These are phyloP conservation scores for Rhodotorula diobovata DNA, from an alignment of 768 basidiomycete species.

Conservation along the genomic window DNA sequence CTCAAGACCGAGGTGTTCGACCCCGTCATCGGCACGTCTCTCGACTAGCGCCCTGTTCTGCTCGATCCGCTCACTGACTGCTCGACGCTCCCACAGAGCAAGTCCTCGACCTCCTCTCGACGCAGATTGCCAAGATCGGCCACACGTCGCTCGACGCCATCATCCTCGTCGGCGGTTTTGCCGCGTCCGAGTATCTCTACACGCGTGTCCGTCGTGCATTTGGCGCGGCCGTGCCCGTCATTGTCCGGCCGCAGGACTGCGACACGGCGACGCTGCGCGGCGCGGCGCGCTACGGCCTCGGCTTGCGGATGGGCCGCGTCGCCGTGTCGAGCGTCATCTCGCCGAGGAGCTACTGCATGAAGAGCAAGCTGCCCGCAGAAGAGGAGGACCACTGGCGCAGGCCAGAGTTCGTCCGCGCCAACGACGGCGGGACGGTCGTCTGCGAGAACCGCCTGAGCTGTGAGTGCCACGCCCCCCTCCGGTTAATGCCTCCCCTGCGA, in stretches of 20 bases:
- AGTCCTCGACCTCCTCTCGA: constrained; percentile 73
- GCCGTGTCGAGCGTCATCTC: constrained; percentile 20
- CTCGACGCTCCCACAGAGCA: constrained; percentile 43
- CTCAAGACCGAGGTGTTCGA: constrained; percentile 80
- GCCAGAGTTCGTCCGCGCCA: constrained; percentile 51
- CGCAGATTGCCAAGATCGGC: constrained; percentile 55
- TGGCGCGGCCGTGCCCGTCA: constrained; percentile 60
- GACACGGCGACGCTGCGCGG: constrained; percentile 75
- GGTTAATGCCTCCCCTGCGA: constrained; percentile 41
- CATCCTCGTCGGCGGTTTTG: constrained; percentile 85
- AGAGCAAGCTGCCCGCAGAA: constrained; percentile 77
- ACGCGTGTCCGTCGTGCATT: constrained; percentile 62
- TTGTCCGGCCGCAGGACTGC: constrained; percentile 76
- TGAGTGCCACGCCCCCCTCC: constrained; percentile 53
- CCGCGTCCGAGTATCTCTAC: constrained; percentile 75
- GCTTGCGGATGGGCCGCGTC: constrained; percentile 49
- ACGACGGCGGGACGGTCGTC: constrained; percentile 68
- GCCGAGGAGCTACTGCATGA: constrained; percentile 29
- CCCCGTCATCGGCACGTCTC: constrained; percentile 65
- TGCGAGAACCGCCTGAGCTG: constrained; percentile 70
- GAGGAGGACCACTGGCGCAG: constrained; percentile 73
- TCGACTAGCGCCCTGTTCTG: not conserved
- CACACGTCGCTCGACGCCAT: constrained; percentile 67
- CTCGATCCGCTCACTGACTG: not conserved
- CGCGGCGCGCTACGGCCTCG: constrained; percentile 44